These are phyloP conservation scores for Centaurea solstitialis DNA, from an alignment of 129 eudicot species.

Conservation along the genomic window DNA sequence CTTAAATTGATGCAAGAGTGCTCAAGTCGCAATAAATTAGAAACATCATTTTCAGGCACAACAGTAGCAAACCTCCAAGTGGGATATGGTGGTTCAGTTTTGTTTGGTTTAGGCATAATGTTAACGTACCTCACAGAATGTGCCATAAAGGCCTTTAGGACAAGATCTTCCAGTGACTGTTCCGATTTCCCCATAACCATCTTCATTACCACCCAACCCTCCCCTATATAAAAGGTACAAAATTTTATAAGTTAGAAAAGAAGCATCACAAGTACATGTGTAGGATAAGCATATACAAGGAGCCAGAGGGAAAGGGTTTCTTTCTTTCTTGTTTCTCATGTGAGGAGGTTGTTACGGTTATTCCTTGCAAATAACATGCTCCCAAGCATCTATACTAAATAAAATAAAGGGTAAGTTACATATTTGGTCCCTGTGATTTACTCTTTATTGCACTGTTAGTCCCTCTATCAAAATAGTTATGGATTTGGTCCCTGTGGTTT, in stretches of 20 bases:
- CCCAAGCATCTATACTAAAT: not conserved
- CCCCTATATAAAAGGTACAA: conserved; percentile 48
- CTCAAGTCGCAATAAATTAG: not conserved
- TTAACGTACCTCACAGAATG: conserved; percentile 69
- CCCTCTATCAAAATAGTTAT: too few relatives aligned
- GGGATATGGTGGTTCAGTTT: not conserved
- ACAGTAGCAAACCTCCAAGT: conserved; percentile 44
- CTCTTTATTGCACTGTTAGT: too few relatives aligned
- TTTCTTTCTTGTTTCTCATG: not conserved
- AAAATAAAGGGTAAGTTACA: too few relatives aligned
- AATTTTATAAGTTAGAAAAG: conserved; percentile 6
- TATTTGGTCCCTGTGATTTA: too few relatives aligned
- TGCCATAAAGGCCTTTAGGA: conserved; percentile 89
- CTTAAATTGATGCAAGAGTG: not conserved
- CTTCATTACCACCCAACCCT: conserved; percentile 58
- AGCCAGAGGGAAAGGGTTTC: not conserved
- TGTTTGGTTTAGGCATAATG: conserved; percentile 3
- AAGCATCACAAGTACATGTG: not conserved
- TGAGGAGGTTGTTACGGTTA: not conserved
- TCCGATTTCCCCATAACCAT: conserved; percentile 63
- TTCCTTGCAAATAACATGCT: not conserved
- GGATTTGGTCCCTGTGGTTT: too few relatives aligned
- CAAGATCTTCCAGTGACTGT: conserved; percentile 76
- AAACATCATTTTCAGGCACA: conserved; percentile 5
- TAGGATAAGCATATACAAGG: not conserved